phyloP scores from a whole-genome alignment of 2,329 filamentous ascomycete species.

The Plectosphaerella cucumerina region DNA sequence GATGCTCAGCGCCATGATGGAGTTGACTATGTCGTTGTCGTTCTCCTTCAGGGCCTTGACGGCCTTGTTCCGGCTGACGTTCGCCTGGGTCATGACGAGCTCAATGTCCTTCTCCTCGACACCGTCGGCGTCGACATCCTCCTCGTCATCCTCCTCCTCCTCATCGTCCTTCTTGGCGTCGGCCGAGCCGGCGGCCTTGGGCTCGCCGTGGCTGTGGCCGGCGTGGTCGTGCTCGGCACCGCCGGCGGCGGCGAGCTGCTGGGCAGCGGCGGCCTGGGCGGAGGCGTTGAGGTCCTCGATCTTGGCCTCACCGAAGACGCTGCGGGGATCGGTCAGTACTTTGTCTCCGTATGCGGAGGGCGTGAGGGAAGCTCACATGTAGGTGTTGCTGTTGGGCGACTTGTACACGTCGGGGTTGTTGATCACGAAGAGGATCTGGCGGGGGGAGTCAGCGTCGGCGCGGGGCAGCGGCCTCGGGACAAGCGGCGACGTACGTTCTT shows the following conservation, averaged over 20 bases:
- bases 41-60: slow-evolving; percentile 99
- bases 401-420: slow-evolving; percentile 99
- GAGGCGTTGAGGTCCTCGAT: slow-evolving; percentile 99
- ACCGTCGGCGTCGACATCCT: slow-evolving; percentile 91
- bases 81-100: slow-evolving; percentile 97
- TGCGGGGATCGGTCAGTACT: slow-evolving; percentile 29
- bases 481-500: slow-evolving; percentile 79
- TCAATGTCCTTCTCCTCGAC: slow-evolving; percentile 99
- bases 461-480: neutral
- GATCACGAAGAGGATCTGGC: slow-evolving; percentile 97
- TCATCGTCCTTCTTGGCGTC: slow-evolving; percentile 70
- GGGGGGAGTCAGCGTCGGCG: slow-evolving; percentile 10
- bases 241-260: slow-evolving; percentile 81
- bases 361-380: slow-evolving; percentile 68
- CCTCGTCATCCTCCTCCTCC: slow-evolving; percentile 85
- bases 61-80: slow-evolving; percentile 95
- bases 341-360: too few species aligned
- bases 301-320: slow-evolving; percentile 99
- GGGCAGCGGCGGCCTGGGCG: slow-evolving; percentile 90
- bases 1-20: slow-evolving; percentile 97
- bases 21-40: slow-evolving; percentile 99
- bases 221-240: slow-evolving; percentile 61
- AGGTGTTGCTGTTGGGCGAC: slow-evolving; percentile 98
- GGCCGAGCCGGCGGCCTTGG: slow-evolving; percentile 56
- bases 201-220: slow-evolving; percentile 68